Conservation (phyloP, 495 filamentous ascomycete species). For the Pyrenula aspistea region DNA sequence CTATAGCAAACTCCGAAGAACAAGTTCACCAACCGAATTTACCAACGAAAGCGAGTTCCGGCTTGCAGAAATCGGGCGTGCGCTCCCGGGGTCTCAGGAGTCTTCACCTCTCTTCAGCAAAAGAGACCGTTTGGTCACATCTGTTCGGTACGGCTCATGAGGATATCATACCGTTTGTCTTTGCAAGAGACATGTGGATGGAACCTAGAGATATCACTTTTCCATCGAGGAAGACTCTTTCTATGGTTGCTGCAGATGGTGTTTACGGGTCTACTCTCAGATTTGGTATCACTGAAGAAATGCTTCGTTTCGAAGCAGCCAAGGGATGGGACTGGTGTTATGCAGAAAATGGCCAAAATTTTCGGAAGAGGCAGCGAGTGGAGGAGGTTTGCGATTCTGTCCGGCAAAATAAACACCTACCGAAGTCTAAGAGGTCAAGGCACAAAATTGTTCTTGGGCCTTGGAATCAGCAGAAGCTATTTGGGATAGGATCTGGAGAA, state of each 20-base stretch:
- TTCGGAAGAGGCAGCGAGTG: constrained; percentile 26
- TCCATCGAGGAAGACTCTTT: constrained; percentile 28
- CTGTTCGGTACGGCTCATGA: constrained; percentile 29
- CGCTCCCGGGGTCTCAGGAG: constrained; percentile 5
- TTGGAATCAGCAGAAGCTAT: constrained; percentile 25
- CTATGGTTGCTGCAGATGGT: constrained; percentile 15
- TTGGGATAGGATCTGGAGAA: constrained; percentile 27
- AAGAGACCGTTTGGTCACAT: neutral
- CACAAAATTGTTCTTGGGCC: constrained; percentile 43
- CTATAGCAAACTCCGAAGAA: neutral
- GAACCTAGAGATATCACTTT: constrained; percentile 30
- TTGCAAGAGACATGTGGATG: constrained; percentile 35
- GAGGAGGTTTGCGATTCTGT: constrained; percentile 14
- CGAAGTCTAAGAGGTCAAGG: constrained; percentile 13
- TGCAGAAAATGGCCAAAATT: constrained; percentile 19
- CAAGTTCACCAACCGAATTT: neutral
- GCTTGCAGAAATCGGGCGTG: constrained; percentile 1
- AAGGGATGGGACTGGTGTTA: constrained; percentile 47
- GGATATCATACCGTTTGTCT: constrained; percentile 30
- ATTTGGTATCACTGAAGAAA: constrained; percentile 25
- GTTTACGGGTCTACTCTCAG: constrained; percentile 30
- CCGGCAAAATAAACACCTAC: constrained; percentile 26
- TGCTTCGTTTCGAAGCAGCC: constrained; percentile 28
- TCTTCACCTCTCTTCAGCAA: neutral
- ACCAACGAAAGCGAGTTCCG: neutral